These are phyloP conservation scores for Trypanosoma avium DNA, from an alignment of 208 protist species.

Conservation along the genomic window DNA sequence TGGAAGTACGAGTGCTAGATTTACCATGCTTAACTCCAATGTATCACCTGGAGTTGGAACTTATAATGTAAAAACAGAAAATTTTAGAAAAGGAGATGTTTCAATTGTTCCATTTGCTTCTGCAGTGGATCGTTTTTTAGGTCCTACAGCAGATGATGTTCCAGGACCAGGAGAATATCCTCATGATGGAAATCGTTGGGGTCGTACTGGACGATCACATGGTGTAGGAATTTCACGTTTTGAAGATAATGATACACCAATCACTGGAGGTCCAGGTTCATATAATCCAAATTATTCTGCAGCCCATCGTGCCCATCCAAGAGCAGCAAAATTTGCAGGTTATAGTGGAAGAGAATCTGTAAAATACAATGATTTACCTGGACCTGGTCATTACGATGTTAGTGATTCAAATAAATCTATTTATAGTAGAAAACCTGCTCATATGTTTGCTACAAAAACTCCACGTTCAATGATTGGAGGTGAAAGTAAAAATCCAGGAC, in stretches of 20 bases:
- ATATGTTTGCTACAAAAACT: constrained; percentile 79
- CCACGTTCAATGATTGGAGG: constrained; percentile 25
- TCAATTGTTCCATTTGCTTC: constrained; percentile 68
- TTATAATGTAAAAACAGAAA: constrained; percentile 37
- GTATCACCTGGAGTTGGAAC: constrained; percentile 61
- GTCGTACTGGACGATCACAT: constrained; percentile 8
- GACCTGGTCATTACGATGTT: constrained; percentile 74
- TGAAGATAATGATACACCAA: not conserved
- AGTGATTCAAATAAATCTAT: constrained; percentile 19
- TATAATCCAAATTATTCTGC: constrained; percentile 58
- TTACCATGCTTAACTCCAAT: constrained; percentile 30
- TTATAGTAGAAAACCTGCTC: constrained; percentile 68
- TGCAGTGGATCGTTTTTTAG: constrained; percentile 50
- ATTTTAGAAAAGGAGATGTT: constrained; percentile 31
- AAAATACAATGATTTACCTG: constrained; percentile 38
- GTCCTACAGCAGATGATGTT: constrained; percentile 21
- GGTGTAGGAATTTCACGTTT: not conserved
- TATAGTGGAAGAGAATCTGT: constrained; percentile 49
- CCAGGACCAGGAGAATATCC: constrained; percentile 75
- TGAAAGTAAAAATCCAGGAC: constrained; percentile 49
- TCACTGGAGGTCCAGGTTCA: constrained; percentile 38
- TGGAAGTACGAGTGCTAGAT: constrained; percentile 57
- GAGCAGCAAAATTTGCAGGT: constrained; percentile 49
- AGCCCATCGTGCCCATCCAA: constrained; percentile 38
- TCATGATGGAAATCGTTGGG: constrained; percentile 16